These are phyloP conservation scores for Phytopythium sindhum DNA, from an alignment of 352 stramenopile genomes.

Conservation along the genomic window DNA sequence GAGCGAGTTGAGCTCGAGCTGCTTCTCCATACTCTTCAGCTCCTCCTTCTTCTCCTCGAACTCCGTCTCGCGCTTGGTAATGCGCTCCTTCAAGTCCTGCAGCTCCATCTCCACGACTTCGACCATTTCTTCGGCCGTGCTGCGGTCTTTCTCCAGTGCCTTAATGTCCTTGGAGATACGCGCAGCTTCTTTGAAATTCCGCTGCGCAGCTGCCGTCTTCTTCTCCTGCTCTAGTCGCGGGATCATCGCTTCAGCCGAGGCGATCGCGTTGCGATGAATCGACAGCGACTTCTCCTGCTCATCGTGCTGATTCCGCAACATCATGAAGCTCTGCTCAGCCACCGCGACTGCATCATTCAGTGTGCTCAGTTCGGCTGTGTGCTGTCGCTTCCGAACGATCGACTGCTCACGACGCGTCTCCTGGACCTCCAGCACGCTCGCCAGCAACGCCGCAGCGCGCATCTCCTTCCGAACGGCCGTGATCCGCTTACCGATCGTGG, in stretches of 20 bases:
- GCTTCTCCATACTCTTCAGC: constrained; percentile 69
- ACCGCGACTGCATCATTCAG: constrained; percentile 65
- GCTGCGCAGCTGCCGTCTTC: constrained; percentile 63
- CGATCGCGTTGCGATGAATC: constrained; percentile 78
- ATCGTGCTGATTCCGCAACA: constrained; percentile 71
- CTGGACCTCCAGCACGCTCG: constrained; percentile 66
- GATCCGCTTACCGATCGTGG: constrained; percentile 60
- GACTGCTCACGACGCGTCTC: constrained; percentile 65
- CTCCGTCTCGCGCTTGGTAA: constrained; percentile 62
- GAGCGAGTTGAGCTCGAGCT: constrained; percentile 60
- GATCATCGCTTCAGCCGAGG: constrained; percentile 76
- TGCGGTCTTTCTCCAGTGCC: constrained; percentile 78
- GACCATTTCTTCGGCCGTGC: constrained; percentile 76
- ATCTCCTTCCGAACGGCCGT: constrained; percentile 63
- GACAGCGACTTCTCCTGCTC: constrained; percentile 72
- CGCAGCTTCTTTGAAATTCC: constrained; percentile 87
- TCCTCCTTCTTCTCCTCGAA: constrained; percentile 79
- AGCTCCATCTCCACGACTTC: constrained; percentile 83
- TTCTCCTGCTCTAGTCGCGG: constrained; percentile 78
- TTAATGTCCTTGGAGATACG: constrained; percentile 87
- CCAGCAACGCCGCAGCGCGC: constrained; percentile 55
- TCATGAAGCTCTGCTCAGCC: constrained; percentile 71
- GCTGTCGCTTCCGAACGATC: constrained; percentile 69
- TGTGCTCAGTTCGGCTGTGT: constrained; percentile 63
- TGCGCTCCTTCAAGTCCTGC: constrained; percentile 69